Conservation (phyloP, 2,329 filamentous ascomycete genomes). For the Berkeleyomyces rouxiae region DNA sequence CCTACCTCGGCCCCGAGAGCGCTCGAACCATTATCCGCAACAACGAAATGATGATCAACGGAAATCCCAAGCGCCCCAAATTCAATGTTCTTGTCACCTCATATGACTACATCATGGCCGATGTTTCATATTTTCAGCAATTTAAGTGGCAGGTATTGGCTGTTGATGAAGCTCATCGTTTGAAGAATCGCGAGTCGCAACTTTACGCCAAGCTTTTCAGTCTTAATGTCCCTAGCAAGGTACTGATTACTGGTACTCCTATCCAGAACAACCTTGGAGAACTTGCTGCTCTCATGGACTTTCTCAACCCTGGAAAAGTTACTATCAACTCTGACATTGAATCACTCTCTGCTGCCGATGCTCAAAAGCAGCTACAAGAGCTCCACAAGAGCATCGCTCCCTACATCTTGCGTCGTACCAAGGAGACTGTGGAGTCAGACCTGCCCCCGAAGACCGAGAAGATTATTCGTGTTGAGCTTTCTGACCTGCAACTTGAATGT, state of each 20-base stretch:
- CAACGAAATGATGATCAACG: constrained; percentile 73
- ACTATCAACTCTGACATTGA: constrained; percentile 86
- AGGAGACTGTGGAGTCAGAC: constrained; percentile 94
- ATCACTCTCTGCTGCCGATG: constrained; percentile 55
- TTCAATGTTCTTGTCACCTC: constrained; percentile 97
- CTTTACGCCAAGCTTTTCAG: constrained; percentile 71
- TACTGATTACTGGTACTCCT: constrained; percentile 91
- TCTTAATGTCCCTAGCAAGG: constrained; percentile 73
- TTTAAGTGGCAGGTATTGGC: constrained; percentile 97
- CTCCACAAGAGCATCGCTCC: constrained; percentile 78
- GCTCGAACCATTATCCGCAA: constrained; percentile 78
- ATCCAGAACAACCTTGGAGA: constrained; percentile 96
- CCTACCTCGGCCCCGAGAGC: constrained; percentile 81
- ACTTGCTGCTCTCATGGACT: constrained; percentile 82
- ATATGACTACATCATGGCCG: constrained; percentile 86
- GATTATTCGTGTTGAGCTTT: constrained; percentile 93
- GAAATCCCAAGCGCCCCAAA: constrained; percentile 74
- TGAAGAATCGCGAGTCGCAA: constrained; percentile 93
- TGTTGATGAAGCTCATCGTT: constrained; percentile 87
- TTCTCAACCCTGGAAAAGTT: constrained; percentile 88
- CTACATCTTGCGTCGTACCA: constrained; percentile 88
- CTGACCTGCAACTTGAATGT: constrained; percentile 90
- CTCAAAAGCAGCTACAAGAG: constrained; percentile 71
- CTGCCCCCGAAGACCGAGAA: constrained; percentile 95
- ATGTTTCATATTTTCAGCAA: constrained; percentile 66